Conservation (phyloP, 257 asterid genomes). For the Verbena officinalis region DNA sequence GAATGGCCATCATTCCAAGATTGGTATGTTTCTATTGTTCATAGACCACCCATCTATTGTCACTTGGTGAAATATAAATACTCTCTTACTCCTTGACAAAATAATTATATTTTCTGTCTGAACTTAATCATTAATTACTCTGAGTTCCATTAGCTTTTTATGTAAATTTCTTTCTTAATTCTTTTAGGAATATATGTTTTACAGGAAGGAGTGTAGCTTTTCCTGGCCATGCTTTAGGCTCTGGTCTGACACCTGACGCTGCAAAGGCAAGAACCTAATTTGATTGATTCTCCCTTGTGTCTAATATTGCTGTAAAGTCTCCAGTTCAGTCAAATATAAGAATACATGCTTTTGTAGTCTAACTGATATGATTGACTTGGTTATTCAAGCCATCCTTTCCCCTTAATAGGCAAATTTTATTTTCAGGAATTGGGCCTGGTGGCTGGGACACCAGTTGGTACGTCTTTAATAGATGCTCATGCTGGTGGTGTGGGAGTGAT, state of each 20-base stretch:
- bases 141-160: slow-evolving; percentile 8
- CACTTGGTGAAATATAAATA: slow-evolving; percentile 16
- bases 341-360: slow-evolving; percentile 19
- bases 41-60: slow-evolving; percentile 22
- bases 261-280: slow-evolving; percentile 79
- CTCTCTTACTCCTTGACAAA: slow-evolving; percentile 13
- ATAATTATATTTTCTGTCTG: slow-evolving; percentile 3
- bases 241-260: slow-evolving; percentile 80
- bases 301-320: slow-evolving; percentile 23
- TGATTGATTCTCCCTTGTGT: slow-evolving; percentile 29
- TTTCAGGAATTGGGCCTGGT: slow-evolving; percentile 86
- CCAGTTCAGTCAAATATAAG: slow-evolving; percentile 17
- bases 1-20: slow-evolving; percentile 94
- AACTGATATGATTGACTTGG: slow-evolving; percentile 14
- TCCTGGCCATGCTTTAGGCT: slow-evolving; percentile 98
- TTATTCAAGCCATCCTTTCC: slow-evolving; percentile 6
- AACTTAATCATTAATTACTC: not conserved
- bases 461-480: slow-evolving; percentile 97
- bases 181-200: slow-evolving; percentile 19
- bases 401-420: slow-evolving; percentile 30
- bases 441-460: slow-evolving; percentile 90
- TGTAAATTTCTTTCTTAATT: slow-evolving; percentile 20
- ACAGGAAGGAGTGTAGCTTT: slow-evolving; percentile 98
- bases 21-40: slow-evolving; percentile 54
- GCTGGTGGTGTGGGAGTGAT: slow-evolving; percentile 99